Percentiles rank a stretch among this genome's conserved stretches.
Conservation (phyloP, 2,329 filamentous ascomycete species). For the Didymella keratinophila region DNA sequence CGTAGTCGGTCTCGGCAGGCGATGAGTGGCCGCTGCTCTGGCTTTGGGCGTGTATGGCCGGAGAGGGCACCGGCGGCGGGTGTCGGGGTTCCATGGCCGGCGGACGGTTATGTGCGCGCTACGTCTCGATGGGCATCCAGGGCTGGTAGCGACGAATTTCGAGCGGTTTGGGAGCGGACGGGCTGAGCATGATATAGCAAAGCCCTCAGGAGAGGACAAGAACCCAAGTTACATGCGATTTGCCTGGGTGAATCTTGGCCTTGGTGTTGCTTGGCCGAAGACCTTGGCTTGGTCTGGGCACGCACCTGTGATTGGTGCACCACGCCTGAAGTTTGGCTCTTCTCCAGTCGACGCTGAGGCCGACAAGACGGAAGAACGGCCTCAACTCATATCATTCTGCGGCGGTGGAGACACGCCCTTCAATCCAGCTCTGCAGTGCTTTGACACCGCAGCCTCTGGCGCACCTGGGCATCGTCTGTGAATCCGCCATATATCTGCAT, state of each 20-base stretch:
- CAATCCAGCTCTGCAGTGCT: neutral
- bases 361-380: conserved; percentile 24
- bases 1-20: conserved; percentile 24
- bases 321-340: conserved; percentile 2
- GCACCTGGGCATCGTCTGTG: conserved; percentile 5
- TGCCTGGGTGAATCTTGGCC: conserved; percentile 23
- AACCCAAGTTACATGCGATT: conserved; percentile 21
- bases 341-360: conserved; percentile 19
- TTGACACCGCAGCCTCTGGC: neutral
- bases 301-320: conserved; percentile 12
- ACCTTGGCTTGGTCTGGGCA: conserved; percentile 19
- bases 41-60: conserved; percentile 35
- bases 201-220: conserved; percentile 27
- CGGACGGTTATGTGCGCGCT: conserved; percentile 32
- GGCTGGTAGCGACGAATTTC: conserved; percentile 25
- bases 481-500: neutral
- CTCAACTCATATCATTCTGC: conserved; percentile 6
- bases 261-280: conserved; percentile 22
- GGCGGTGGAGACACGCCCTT: conserved; percentile 9
- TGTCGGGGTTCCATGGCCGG: conserved; percentile 46
- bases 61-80: conserved; percentile 38
- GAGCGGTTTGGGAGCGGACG: conserved; percentile 32
- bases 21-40: conserved; percentile 19
- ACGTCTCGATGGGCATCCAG: conserved; percentile 39
- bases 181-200: conserved; percentile 47